Conservation (phyloP, 805 yeast genomes). For the Kazachstania kunashirensis region DNA sequence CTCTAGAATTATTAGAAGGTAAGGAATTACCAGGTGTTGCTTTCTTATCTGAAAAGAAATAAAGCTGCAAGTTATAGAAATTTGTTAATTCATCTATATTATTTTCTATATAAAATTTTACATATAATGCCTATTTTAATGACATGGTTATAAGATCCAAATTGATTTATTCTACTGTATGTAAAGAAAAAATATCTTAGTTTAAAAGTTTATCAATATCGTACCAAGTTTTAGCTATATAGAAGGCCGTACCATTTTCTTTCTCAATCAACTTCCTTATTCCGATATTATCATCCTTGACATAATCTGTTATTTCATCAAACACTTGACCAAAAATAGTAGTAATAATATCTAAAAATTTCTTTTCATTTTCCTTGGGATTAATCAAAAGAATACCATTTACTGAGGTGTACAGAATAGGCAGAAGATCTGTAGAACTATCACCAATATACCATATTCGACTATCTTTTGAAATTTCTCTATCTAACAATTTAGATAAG, state of each 20-base stretch:
- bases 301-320: neutral
- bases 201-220: constrained; percentile 4
- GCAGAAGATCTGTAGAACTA: constrained; percentile 26
- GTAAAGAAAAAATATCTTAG: neutral
- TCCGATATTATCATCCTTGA: neutral
- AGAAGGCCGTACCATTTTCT: constrained; percentile 3
- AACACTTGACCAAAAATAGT: constrained; percentile 11
- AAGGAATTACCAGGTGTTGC: constrained; percentile 97
- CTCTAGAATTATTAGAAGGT: constrained; percentile 97
- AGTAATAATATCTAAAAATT: constrained; percentile 13
- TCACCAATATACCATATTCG: constrained; percentile 26
- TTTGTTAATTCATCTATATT: neutral
- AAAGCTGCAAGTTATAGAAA: constrained; percentile 4
- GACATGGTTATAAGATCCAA: neutral
- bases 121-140: constrained; percentile 4
- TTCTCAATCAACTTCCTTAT: constrained; percentile 7
- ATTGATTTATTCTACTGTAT: too few relatives aligned
- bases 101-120: neutral
- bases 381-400: constrained; percentile 22
- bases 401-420: constrained; percentile 20
- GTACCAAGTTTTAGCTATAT: constrained; percentile 15
- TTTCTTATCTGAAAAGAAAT: constrained; percentile 71
- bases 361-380: constrained; percentile 13
- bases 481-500: constrained; percentile 5
- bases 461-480: constrained; percentile 3